Evolutionary conservation across 805 yeast species (phyloP).

Genomic region (Nakazawaea peltata): DNA sequence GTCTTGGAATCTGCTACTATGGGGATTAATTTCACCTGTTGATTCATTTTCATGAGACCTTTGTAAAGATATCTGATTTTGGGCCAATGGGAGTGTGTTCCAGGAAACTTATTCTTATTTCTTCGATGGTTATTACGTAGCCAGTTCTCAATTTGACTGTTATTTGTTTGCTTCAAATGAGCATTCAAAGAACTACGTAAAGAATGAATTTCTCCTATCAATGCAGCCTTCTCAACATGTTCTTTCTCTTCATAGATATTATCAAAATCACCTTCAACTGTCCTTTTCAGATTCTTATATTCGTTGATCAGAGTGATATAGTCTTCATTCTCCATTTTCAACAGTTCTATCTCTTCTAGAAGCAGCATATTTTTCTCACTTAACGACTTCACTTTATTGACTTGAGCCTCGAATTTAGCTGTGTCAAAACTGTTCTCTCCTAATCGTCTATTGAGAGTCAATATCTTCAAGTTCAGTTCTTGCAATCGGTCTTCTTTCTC

Average conservation of each 20-base stretch:
- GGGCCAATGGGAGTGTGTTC: too few species aligned
- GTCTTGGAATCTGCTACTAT: too few species aligned
- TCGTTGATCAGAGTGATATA: slow-evolving; percentile 15
- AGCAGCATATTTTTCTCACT: slow-evolving; percentile 17
- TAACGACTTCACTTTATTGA: slow-evolving; percentile 16
- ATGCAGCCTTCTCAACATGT: slow-evolving; percentile 23
- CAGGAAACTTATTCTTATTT: too few species aligned
- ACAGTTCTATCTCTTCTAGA: slow-evolving; percentile 9
- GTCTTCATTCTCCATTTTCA: slow-evolving; percentile 17
- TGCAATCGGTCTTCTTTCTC: slow-evolving; percentile 20
- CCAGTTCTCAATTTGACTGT: too few species aligned
- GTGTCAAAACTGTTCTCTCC: slow-evolving; percentile 23
- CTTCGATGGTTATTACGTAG: too few species aligned
- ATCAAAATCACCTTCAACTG: slow-evolving; percentile 23
- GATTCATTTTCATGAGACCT: too few species aligned
- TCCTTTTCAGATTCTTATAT: slow-evolving; percentile 18
- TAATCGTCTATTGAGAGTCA: slow-evolving; percentile 36
- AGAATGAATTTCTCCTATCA: slow-evolving; percentile 36
- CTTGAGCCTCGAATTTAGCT: slow-evolving; percentile 16
- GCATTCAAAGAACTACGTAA: slow-evolving; percentile 28
- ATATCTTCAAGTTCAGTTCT: slow-evolving; percentile 37
- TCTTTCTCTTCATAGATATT: slow-evolving; percentile 26
- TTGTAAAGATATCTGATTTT: too few species aligned
- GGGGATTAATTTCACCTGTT: too few species aligned
- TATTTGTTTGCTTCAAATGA: too few species aligned